A percentile compares a stretch with the other conserved stretches of the same genome.
Evolutionary conservation across 306 rosid species (phyloP).

Genomic region (Rosa multiflora): DNA sequence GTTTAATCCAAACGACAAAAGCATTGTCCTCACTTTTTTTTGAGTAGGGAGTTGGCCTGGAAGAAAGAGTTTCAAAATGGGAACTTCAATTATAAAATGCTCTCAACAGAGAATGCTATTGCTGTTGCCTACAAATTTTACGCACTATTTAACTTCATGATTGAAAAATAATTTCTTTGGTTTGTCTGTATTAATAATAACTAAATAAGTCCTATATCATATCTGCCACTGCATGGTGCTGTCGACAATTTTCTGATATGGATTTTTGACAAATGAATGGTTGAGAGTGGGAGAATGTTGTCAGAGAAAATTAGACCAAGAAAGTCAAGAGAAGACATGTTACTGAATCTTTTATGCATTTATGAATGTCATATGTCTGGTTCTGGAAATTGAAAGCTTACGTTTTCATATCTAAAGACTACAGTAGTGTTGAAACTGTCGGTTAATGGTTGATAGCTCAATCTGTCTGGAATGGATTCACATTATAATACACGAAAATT

Average conservation of each 20-base stretch:
- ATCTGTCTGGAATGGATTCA: slow-evolving; percentile 20
- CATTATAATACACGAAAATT: neutral
- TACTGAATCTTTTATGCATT: slow-evolving; percentile 41
- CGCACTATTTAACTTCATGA: neutral
- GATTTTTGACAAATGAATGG: slow-evolving; percentile 31
- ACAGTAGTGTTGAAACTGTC: slow-evolving; percentile 19
- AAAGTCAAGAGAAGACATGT: slow-evolving; percentile 32
- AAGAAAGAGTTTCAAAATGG: no score
- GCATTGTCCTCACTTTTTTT: no score
- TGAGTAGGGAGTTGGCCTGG: no score
- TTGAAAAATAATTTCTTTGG: neutral
- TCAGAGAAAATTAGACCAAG: slow-evolving; percentile 16
- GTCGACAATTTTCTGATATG: slow-evolving; percentile 13
- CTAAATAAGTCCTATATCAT: neutral
- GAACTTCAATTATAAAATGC: no score
- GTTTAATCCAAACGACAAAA: no score
- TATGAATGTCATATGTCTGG: slow-evolving; percentile 47
- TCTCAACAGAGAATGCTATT: neutral
- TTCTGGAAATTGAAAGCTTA: slow-evolving; percentile 33
- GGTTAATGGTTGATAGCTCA: neutral
- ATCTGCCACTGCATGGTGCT: neutral
- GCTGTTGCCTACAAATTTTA: neutral
- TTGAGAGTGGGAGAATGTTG: slow-evolving; percentile 56
- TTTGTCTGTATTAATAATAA: neutral
- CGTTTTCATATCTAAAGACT: slow-evolving; percentile 26